Conservation (phyloP, 805 yeast genomes). For the Grigorovia jiainica region DNA sequence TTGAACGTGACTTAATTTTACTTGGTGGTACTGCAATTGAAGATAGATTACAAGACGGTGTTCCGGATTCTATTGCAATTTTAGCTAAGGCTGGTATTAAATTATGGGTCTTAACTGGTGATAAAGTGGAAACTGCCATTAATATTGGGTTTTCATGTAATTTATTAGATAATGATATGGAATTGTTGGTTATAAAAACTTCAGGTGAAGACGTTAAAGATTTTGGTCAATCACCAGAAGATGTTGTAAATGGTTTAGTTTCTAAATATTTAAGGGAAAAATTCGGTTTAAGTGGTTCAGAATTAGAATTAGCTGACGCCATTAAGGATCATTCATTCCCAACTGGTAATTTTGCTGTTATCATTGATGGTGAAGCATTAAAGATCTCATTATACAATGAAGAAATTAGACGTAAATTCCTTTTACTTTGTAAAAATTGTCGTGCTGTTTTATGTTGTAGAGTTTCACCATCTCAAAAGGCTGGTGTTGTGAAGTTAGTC, state of each 20-base stretch:
- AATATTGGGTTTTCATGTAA: constrained; percentile 84
- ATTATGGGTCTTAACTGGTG: constrained; percentile 82
- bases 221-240: constrained; percentile 32
- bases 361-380: constrained; percentile 76
- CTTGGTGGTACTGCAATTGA: constrained; percentile 85
- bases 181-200: constrained; percentile 45
- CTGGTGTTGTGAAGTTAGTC: constrained; percentile 73
- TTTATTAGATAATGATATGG: constrained; percentile 66
- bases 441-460: constrained; percentile 77
- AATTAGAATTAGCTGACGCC: constrained; percentile 46
- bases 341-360: constrained; percentile 53
- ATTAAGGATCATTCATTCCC: constrained; percentile 59
- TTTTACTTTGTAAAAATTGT: constrained; percentile 69
- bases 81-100: constrained; percentile 72
- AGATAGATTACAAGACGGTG: constrained; percentile 79
- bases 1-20: constrained; percentile 55
- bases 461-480: constrained; percentile 83
- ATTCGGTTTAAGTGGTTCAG: constrained; percentile 50
- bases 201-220: constrained; percentile 45
- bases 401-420: constrained; percentile 46
- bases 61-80: constrained; percentile 67
- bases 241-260: constrained; percentile 39
- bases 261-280: constrained; percentile 43
- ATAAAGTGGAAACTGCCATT: constrained; percentile 82
- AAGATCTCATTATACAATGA: constrained; percentile 39